phyloP scores from a whole-genome alignment of 148 eudicot species.

The Vaccinium darrowii region DNA sequence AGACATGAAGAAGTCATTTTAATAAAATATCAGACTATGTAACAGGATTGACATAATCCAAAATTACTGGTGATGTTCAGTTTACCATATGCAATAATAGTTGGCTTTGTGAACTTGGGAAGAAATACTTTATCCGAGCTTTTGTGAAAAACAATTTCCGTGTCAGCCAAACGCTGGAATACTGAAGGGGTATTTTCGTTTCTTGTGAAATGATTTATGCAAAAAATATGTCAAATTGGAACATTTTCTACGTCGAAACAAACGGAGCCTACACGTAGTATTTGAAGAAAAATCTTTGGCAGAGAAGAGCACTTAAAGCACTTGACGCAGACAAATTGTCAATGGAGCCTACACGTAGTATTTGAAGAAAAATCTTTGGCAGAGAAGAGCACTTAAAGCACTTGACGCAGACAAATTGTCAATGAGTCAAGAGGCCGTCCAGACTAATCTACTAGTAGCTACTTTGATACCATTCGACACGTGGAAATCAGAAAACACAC shows the following conservation, averaged over 20 bases:
- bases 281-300: neutral
- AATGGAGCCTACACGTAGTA: neutral
- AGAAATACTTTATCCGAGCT: no score
- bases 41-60: neutral
- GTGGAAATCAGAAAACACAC: neutral
- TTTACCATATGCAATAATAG: no score
- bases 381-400: neutral
- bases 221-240: neutral
- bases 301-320: neutral
- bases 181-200: no score
- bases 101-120: no score
- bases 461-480: neutral
- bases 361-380: neutral
- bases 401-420: neutral
- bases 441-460: neutral
- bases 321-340: no score
- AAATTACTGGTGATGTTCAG: no score
- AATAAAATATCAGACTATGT: neutral
- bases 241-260: neutral
- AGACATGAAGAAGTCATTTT: neutral
- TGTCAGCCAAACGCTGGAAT: no score
- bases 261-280: neutral
- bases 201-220: neutral
- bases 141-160: no score
- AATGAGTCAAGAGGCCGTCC: neutral